Conservation (phyloP, 805 yeast species). For the Pichia heedii region DNA sequence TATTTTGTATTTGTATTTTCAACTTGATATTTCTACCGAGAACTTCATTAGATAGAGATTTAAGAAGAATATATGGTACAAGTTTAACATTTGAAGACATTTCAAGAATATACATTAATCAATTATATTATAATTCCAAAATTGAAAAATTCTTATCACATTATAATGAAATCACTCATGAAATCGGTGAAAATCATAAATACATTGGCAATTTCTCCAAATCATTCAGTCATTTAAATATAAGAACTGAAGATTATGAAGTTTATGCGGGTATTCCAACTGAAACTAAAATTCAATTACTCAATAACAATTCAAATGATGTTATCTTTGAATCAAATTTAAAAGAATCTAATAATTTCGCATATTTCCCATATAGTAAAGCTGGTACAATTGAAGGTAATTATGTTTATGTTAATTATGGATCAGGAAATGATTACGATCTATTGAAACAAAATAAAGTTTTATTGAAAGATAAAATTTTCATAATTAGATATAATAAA, state of each 20-base stretch:
- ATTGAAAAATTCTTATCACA: constrained; percentile 14
- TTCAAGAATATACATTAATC: constrained; percentile 43
- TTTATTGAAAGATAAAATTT: constrained; percentile 46
- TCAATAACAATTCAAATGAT: constrained; percentile 25
- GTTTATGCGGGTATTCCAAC: constrained; percentile 46
- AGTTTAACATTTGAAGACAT: constrained; percentile 60
- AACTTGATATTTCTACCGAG: constrained; percentile 72
- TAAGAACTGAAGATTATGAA: constrained; percentile 46
- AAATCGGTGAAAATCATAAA: constrained; percentile 20
- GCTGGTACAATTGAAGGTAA: constrained; percentile 49
- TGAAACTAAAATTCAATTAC: constrained; percentile 33
- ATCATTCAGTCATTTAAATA: constrained; percentile 25
- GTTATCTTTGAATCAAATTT: constrained; percentile 39
- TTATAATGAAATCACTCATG: constrained; percentile 15
- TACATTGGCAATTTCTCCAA: constrained; percentile 12
- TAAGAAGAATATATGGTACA: constrained; percentile 63
- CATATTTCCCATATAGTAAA: constrained; percentile 58
- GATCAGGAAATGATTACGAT: constrained; percentile 45
- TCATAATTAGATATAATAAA: constrained; percentile 43
- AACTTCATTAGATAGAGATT: constrained; percentile 74
- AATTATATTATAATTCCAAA: constrained; percentile 19
- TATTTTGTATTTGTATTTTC: constrained; percentile 45
- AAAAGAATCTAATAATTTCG: constrained; percentile 33
- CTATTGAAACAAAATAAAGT: constrained; percentile 31
- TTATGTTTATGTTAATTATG: constrained; percentile 56